phyloP scores from a whole-genome alignment of 768 basidiomycete species.

The Hygrocybe punicea region DNA sequence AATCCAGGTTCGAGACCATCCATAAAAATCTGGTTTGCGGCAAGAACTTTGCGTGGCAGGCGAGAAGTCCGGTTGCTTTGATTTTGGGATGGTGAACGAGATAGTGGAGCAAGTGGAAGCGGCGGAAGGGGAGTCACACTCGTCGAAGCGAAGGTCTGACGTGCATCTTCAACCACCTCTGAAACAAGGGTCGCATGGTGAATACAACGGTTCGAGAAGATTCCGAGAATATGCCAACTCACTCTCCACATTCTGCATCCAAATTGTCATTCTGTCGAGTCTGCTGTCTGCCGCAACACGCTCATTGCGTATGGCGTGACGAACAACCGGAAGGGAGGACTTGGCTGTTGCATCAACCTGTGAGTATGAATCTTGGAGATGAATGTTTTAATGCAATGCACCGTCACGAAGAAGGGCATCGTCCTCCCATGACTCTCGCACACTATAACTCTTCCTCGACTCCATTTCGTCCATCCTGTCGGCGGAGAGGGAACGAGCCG shows the following conservation, averaged over 20 bases:
- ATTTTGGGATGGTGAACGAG: slow-evolving; percentile 45
- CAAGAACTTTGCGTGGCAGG: slow-evolving; percentile 58
- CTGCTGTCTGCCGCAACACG: slow-evolving; percentile 51
- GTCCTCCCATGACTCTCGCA: slow-evolving; percentile 49
- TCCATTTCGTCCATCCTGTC: slow-evolving; percentile 32
- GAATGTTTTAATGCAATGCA: slow-evolving; percentile 17
- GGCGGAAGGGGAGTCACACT: slow-evolving; percentile 51
- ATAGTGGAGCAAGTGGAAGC: slow-evolving; percentile 58
- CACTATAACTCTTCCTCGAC: slow-evolving; percentile 23
- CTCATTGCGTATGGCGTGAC: slow-evolving; percentile 52
- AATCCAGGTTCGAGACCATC: slow-evolving; percentile 42
- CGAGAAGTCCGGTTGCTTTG: slow-evolving; percentile 48
- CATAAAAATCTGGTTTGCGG: slow-evolving; percentile 69
- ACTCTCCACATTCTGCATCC: slow-evolving; percentile 86
- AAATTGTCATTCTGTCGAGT: slow-evolving; percentile 69
- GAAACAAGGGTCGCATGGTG: slow-evolving; percentile 10
- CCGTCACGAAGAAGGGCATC: slow-evolving; percentile 45
- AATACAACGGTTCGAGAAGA: slow-evolving; percentile 6
- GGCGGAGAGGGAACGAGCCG: slow-evolving; percentile 44
- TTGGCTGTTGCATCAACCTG: slow-evolving; percentile 33
- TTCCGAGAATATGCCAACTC: slow-evolving; percentile 29
- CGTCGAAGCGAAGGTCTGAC: slow-evolving; percentile 60
- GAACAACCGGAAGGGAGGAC: slow-evolving; percentile 52
- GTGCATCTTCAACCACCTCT: slow-evolving; percentile 82
- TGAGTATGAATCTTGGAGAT: neutral